phyloP scores from a whole-genome alignment of 345 rosid species.

The Ricinus communis region DNA sequence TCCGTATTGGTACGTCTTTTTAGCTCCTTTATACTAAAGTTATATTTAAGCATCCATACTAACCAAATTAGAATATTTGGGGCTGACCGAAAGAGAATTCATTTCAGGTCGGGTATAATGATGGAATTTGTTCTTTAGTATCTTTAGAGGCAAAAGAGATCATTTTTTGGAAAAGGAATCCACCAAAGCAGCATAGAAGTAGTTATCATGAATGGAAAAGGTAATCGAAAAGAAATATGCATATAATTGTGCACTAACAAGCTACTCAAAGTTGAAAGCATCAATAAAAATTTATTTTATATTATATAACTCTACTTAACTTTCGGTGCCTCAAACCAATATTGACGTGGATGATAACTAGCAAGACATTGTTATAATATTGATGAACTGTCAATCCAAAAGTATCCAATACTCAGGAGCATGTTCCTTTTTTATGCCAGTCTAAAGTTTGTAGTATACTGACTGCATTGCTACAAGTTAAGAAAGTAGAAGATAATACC shows the following conservation, averaged over 20 bases:
- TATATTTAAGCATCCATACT: neutral
- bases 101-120: neutral
- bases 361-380: neutral
- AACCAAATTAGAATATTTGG: neutral
- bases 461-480: neutral
- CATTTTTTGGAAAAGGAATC: neutral
- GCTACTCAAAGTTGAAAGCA: neutral
- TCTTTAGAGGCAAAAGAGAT: neutral
- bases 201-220: neutral
- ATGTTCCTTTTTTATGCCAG: neutral
- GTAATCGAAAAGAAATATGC: neutral
- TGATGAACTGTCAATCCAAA: neutral
- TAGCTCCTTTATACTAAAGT: no score
- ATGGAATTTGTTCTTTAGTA: constrained; percentile 11
- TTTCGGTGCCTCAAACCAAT: neutral
- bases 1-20: neutral
- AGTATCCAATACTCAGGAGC: neutral
- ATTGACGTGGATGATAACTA: neutral
- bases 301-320: neutral
- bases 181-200: neutral
- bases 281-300: neutral
- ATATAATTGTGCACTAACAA: neutral
- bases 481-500: constrained; percentile 36
- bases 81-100: constrained; percentile 2
- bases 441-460: neutral